Base-by-base conservation (phyloP, 306 rosid species). In the Erythrophleum fordii region DNA sequence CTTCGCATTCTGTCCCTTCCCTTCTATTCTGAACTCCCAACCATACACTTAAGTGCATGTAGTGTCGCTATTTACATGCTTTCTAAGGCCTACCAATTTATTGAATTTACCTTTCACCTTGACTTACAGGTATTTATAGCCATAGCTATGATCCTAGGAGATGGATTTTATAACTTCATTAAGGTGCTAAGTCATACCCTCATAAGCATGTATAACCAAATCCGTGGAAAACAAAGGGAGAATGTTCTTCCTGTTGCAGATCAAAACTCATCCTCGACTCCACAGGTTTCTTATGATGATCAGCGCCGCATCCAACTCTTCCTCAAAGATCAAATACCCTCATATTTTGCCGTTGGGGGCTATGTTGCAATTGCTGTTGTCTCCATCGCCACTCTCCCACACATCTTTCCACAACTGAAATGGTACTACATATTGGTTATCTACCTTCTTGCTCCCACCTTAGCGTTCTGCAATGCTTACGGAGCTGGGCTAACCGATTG, bases 381-480 rank as follows among this genome's bases (percentile, higher is more conserved):
- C 41, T 85, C 91, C 5, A 65, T 77, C 9, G 84, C 44, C 61
- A 85, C 84, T 14, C 80, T 88, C 49, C 91, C 91, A 1, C 89
- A 85, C 77, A 77, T 88, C 48, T 73, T 88, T 41, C 77, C n/a
- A 75, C 87, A 88, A 25, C 85, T 88, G 23, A 88, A 83, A 77
- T 88, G 89, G 91, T 88, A 85, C 65, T 80, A 83, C 82, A 74
- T 88, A 62, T 76, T 88, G 60, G 85, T 88, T 42, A 85, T 88
- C 83, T 88, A 88, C 75, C 39, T 83, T 6, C 10, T 85, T 80
- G 89, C 91, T 61, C 91, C 91, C 56, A 62, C 84, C 64, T 83
- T 88, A 35, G 91, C 89, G 61, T 88, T 88, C 76, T 88, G 91
- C 77, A 88, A 88, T 85, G 85, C 91, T n/a, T 88, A 85, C 69